A percentile compares a stretch with the other conserved stretches of the same genome.
Conservation (phyloP, 192 early-diverging fungal genomes). For the Backusella macrospora region DNA sequence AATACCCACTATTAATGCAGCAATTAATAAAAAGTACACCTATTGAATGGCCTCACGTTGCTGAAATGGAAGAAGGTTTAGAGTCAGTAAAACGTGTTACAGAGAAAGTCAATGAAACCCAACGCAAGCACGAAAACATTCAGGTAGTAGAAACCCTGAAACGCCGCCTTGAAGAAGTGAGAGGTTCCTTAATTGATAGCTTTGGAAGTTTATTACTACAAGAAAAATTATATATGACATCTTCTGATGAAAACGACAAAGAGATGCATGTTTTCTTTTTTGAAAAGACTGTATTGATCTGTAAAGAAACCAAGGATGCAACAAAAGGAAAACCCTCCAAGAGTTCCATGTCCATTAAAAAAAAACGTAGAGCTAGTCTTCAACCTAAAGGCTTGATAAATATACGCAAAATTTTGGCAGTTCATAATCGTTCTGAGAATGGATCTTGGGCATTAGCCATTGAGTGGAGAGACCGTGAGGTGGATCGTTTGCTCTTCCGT, state of each 20-base stretch:
- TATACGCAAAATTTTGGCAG: constrained; percentile 71
- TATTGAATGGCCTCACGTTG: constrained; percentile 55
- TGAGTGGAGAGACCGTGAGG: constrained; percentile 83
- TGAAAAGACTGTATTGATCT: constrained; percentile 90
- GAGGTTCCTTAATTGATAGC: constrained; percentile 72
- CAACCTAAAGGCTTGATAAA: constrained; percentile 90
- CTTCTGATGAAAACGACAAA: constrained; percentile 73
- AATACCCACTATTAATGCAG: constrained; percentile 91
- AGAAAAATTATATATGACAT: constrained; percentile 83
- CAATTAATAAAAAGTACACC: constrained; percentile 70
- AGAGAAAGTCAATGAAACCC: constrained; percentile 88
- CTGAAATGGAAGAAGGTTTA: constrained; percentile 74
- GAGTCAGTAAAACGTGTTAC: constrained; percentile 83
- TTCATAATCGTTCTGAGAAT: constrained; percentile 15
- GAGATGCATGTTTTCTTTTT: constrained; percentile 91
- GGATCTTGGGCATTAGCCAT: constrained; percentile 64
- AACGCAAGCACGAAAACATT: constrained; percentile 88
- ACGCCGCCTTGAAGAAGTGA: constrained; percentile 90
- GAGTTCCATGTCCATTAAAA: constrained; percentile 48
- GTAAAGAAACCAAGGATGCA: constrained; percentile 74
- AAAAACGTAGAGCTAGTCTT: constrained; percentile 62
- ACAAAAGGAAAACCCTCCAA: constrained; percentile 42
- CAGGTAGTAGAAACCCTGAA: constrained; percentile 78
- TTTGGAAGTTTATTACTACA: constrained; percentile 85
- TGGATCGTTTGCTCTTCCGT: constrained; percentile 86